Evolutionary conservation across 495 filamentous ascomycete species (phyloP).

Genomic region (Neurospora tetrasperma): DNA sequence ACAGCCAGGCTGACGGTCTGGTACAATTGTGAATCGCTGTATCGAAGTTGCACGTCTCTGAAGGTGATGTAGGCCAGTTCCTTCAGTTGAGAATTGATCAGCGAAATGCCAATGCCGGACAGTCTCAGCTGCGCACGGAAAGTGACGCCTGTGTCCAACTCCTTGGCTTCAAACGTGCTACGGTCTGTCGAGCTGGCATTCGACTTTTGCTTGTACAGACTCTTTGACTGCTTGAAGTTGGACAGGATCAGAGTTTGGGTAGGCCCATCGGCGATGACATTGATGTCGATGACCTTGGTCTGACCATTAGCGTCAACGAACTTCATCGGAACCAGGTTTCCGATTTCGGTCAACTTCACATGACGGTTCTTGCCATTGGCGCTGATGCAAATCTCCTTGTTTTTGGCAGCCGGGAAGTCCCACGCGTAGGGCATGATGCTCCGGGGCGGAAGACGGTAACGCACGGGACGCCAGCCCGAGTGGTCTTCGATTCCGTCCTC

Average conservation of each 20-base stretch:
- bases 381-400: conserved; percentile 78
- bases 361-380: conserved; percentile 74
- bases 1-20: conserved; percentile 82
- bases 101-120: conserved; percentile 84
- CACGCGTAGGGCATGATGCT: conserved; percentile 99
- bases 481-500: conserved; percentile 78
- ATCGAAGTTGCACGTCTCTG: conserved; percentile 84
- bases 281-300: conserved; percentile 86
- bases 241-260: conserved; percentile 89
- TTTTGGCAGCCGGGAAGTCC: conserved; percentile 97
- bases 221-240: conserved; percentile 91
- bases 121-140: conserved; percentile 82
- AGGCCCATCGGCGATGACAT: conserved; percentile 86
- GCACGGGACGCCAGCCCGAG: conserved; percentile 78
- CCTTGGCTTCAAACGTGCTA: conserved; percentile 84
- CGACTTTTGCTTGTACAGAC: conserved; percentile 83
- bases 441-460: conserved; percentile 84
- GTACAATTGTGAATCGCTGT: conserved; percentile 81
- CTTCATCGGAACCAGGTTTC: conserved; percentile 86
- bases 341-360: conserved; percentile 91
- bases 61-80: conserved; percentile 92
- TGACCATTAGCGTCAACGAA: conserved; percentile 46
- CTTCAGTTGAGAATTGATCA: conserved; percentile 84
- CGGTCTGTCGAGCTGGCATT: conserved; percentile 40
- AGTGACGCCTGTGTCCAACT: conserved; percentile 71